Evolutionary conservation across 208 protist species (phyloP).

Genomic region (Blastocrithidia nonstop): DNA sequence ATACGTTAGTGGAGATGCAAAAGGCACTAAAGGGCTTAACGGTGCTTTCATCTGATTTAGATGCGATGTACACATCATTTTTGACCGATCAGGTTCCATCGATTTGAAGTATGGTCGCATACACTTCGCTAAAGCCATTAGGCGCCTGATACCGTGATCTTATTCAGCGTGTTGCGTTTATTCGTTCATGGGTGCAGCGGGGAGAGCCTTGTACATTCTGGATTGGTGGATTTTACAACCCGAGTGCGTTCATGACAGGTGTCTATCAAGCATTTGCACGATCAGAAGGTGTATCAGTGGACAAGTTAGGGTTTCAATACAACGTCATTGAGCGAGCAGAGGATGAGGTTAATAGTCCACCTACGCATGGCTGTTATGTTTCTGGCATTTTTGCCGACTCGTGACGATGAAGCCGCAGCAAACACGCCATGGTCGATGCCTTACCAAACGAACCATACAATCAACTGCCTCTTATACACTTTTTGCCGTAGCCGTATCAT

Average conservation of each 20-base stretch:
- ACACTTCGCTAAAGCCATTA: slow-evolving; percentile 95
- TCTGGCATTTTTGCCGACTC: slow-evolving; percentile 95
- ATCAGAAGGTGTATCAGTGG: slow-evolving; percentile 91
- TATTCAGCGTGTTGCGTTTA: slow-evolving; percentile 84
- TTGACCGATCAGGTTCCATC: slow-evolving; percentile 90
- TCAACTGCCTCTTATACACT: slow-evolving; percentile 88
- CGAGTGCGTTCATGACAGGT: slow-evolving; percentile 97
- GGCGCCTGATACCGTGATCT: slow-evolving; percentile 94
- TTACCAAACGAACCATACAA: slow-evolving; percentile 80
- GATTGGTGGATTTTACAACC: slow-evolving; percentile 96
- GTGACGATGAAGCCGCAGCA: slow-evolving; percentile 85
- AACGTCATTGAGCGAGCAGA: slow-evolving; percentile 46
- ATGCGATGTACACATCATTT: slow-evolving; percentile 92
- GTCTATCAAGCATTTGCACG: slow-evolving; percentile 92
- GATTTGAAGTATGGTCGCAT: slow-evolving; percentile 86
- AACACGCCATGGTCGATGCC: slow-evolving; percentile 73
- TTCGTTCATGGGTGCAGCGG: slow-evolving; percentile 86
- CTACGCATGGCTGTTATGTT: slow-evolving; percentile 90
- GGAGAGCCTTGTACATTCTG: slow-evolving; percentile 90
- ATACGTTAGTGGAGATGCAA: slow-evolving; percentile 82
- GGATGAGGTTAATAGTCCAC: slow-evolving; percentile 25
- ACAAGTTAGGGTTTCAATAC: slow-evolving; percentile 91
- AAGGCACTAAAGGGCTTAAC: slow-evolving; percentile 94
- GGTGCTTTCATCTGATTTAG: slow-evolving; percentile 91
- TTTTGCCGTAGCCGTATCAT: slow-evolving; percentile 88